Percentiles rank a stretch among this genome's conserved stretches.
phyloP scores from a whole-genome alignment of 2,329 filamentous ascomycete genomes.

The Furcasterigmium furcatum region DNA sequence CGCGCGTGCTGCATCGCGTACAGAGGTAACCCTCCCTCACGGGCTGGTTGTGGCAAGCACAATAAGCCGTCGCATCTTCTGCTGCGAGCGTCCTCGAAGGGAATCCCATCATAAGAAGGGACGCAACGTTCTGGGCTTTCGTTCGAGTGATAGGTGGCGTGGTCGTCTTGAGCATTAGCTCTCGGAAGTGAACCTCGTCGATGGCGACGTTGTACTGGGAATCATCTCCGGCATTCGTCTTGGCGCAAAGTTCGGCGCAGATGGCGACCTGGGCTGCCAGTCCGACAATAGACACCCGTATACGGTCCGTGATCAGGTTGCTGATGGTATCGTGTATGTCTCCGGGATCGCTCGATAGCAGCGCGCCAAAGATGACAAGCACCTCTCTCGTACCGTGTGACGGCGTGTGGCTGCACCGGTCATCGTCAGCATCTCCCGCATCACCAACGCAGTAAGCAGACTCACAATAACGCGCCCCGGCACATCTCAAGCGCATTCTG shows the following conservation, averaged over 20 bases:
- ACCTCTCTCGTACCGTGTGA: constrained; percentile 92
- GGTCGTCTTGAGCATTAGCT: constrained; percentile 84
- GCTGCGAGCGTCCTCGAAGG: constrained; percentile 79
- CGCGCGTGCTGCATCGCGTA: constrained; percentile 82
- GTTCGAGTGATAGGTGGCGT: constrained; percentile 83
- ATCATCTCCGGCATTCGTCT: constrained; percentile 79
- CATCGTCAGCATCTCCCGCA: constrained; percentile 10
- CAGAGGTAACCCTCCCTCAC: constrained; percentile 85
- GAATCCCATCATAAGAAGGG: constrained; percentile 96
- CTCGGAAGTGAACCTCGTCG: constrained; percentile 72
- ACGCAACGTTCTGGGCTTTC: constrained; percentile 53
- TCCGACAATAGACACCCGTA: constrained; percentile 86
- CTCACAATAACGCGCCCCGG: constrained; percentile 80
- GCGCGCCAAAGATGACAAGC: constrained; percentile 85
- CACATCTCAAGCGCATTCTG: constrained; percentile 98
- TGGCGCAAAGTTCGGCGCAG: constrained; percentile 82
- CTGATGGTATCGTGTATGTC: constrained; percentile 91
- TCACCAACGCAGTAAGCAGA: constrained; percentile 6
- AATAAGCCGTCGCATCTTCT: constrained; percentile 65
- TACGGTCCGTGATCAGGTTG: constrained; percentile 74
- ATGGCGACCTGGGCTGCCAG: constrained; percentile 90
- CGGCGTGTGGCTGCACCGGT: constrained; percentile 69
- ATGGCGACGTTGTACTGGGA: constrained; percentile 79
- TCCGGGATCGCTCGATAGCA: constrained; percentile 87
- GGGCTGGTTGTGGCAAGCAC: constrained; percentile 85